phyloP scores from a whole-genome alignment of 306 rosid species.

The Crataegus laevigata region DNA sequence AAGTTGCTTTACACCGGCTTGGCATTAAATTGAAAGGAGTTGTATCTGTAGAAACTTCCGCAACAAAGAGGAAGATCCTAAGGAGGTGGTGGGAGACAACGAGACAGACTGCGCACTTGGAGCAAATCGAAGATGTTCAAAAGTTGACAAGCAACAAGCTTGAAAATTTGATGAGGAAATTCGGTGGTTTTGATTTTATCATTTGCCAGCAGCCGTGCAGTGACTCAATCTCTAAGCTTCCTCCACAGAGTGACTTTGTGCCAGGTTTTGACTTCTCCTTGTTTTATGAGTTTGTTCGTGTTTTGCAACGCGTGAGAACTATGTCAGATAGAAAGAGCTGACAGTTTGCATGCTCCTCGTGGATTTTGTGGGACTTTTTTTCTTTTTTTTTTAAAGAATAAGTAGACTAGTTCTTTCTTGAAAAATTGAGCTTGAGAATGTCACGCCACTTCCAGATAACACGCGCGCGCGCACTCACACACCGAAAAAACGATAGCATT shows the following conservation, averaged over 20 bases:
- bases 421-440: neutral
- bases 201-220: slow-evolving; percentile 63
- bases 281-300: slow-evolving; percentile 70
- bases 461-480: neutral
- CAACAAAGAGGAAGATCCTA: slow-evolving; percentile 54
- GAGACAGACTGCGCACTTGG: slow-evolving; percentile 62
- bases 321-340: slow-evolving; percentile 42
- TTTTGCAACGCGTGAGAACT: slow-evolving; percentile 58
- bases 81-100: slow-evolving; percentile 72
- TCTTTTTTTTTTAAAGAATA: neutral
- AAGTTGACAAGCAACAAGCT: slow-evolving; percentile 54
- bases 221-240: slow-evolving; percentile 22
- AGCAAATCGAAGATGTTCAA: slow-evolving; percentile 67
- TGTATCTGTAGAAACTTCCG: slow-evolving; percentile 64
- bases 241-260: slow-evolving; percentile 10
- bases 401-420: neutral
- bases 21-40: slow-evolving; percentile 61
- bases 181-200: slow-evolving; percentile 61
- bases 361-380: neutral
- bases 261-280: slow-evolving; percentile 52
- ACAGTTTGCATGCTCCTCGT: neutral
- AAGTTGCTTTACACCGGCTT: slow-evolving; percentile 66
- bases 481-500: neutral
- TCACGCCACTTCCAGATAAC: neutral
- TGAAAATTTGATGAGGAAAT: slow-evolving; percentile 36